Evolutionary conservation across 2,329 filamentous ascomycete species (phyloP).

Genomic region (Colletotrichum musicola): DNA sequence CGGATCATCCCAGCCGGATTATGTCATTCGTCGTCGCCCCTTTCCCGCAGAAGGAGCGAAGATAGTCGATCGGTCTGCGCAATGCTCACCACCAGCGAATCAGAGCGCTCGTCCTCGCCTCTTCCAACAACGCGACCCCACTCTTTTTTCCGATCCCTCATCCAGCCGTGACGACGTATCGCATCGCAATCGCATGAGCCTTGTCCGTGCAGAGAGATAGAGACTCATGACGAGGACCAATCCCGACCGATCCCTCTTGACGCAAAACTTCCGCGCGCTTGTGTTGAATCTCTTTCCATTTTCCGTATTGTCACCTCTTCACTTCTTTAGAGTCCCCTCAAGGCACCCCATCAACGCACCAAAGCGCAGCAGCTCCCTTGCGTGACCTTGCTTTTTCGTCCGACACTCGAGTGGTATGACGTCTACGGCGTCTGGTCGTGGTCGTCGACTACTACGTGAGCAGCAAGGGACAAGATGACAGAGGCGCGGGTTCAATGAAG

Average conservation of each 20-base stretch:
- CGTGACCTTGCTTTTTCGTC: conserved; percentile 3
- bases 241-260: not conserved
- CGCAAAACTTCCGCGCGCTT: conserved; percentile 11
- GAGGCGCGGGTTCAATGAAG: not conserved
- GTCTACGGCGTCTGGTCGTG: conserved; percentile 11
- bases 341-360: not conserved
- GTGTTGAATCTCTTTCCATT: not conserved
- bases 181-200: conserved; percentile 16
- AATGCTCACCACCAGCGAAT: conserved; percentile 9
- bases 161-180: not conserved
- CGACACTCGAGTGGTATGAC: conserved; percentile 11
- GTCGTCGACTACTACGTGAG: not conserved
- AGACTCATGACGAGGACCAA: too few relatives aligned
- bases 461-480: not conserved
- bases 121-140: conserved; percentile 2
- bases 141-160: not conserved
- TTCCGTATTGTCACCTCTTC: not conserved
- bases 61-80: conserved; percentile 18
- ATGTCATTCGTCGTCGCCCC: conserved; percentile 30
- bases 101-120: conserved; percentile 6
- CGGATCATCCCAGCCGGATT: conserved; percentile 9
- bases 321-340: too few relatives aligned
- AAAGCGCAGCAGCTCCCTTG: conserved; percentile 11
- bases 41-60: conserved; percentile 17
- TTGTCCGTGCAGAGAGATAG: not conserved